Base-by-base conservation (phyloP, 306 rosid genomes). In the Geum urbanum region DNA sequence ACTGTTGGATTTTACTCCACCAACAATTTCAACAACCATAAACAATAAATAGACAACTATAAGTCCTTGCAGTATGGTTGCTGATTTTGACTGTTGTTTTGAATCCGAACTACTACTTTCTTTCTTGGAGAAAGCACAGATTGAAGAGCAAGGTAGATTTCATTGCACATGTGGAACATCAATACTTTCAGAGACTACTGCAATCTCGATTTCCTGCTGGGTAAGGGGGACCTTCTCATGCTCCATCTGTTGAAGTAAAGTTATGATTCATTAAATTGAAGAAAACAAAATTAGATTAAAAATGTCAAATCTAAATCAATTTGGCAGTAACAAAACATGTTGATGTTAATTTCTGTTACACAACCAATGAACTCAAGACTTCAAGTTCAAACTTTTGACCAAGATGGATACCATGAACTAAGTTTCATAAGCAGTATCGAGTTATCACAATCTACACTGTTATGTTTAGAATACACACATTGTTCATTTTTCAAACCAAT, bases 1-100 rank as follows among this genome's bases (percentile, higher is more conserved):
- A 79, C 99, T 94, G 70, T 91, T 90, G 71, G 99, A 83, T 83
- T 83, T 91, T 66, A 89, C 8, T 57, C 99, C 99, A 54, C 99
- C 99, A 60, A 87, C 65, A 64, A 83, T 63, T 77, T 94, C 97
- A 51, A 88, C 92, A 39, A 82, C 63, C 89, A 87, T 86, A 41
- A 89, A 91, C 70, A 88, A 7, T 6, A 78, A 53, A 79, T 83
- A 94, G 75, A 89, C 86, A 16, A 80, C 24, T 73, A 91, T 77
- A 15, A 94, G 91, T 39, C 74, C 88, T 7, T 72, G 44, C 39
- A 94, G 95, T 79, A 91, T 94, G 76, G 53, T 80, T 3, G 84
- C 87, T 1, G 97, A 84, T 18, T 82, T 81, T 16, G 89, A 81
- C 46, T 86, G 80, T 69, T 87, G 81, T 66, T 50, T 72, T 4